Base-by-base conservation (phyloP, 2,329 filamentous ascomycete genomes). In the Claviceps sorghi region DNA sequence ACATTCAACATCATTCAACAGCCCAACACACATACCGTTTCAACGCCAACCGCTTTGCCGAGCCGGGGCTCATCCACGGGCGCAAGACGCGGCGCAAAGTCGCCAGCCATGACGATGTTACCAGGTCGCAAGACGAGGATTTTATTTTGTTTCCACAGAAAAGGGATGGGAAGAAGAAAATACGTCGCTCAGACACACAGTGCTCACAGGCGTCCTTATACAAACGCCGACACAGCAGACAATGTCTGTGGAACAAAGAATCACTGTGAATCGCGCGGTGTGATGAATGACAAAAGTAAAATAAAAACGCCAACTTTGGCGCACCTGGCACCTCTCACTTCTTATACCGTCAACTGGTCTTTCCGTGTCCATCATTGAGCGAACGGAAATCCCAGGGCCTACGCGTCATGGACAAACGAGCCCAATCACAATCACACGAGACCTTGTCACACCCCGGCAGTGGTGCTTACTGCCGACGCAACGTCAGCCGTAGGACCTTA, bases 31-130 rank as follows among this genome's bases (percentile, higher is more conserved):
- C 62, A 53, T 57, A 63, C 62, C 56, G 51, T 52, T 11, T 55
- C 56, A 11, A 53, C 36, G 6, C 48, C 45, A n/a, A 56, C 51
- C 2, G 58, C 51, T 5, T 30, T 30, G 43, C 56, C 62, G 13
- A 43, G 26, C 21, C 17, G 19, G 3, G 50, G 53, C 29, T 41
- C n/a, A 15, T 21, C 26, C 13, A 54, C 38, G 13, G 58, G 54
- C n/a, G 57, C 55, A 22, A 65, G 49, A 54, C 56, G 60, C 26
- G 62, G 56, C 30, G 49, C 53, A 47, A 65, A 64, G 38, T 59
- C 58, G 41, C 19, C 36, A 26, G 26, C 45, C 50, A 52, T 52
- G 40, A 10, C 17, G 21, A 29, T 21, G n/a, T 21, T 19, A 7
- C 22, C 13, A 22, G 30, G 9, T 46, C 5, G 11, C n/a, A 26